phyloP scores from a whole-genome alignment of 2,329 filamentous ascomycete genomes.

The Scleromitrula shiraiana region DNA sequence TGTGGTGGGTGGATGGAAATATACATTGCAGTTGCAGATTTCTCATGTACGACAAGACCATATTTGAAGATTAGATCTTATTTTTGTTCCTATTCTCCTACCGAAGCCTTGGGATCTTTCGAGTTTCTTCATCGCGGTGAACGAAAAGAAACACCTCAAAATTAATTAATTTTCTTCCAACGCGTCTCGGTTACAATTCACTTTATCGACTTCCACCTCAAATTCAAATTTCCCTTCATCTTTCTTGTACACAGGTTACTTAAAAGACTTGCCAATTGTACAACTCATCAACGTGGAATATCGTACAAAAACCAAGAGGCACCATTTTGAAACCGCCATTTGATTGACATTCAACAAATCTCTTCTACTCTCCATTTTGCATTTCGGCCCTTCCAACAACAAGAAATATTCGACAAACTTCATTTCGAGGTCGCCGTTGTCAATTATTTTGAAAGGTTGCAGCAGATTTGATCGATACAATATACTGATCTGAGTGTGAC shows the following conservation, averaged over 20 bases:
- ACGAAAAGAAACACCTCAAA: slow-evolving; percentile 11
- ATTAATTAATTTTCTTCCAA: slow-evolving; percentile 2
- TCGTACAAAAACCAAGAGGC: slow-evolving; percentile 10
- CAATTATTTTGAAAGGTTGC: not conserved
- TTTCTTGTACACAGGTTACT: slow-evolving; percentile 6
- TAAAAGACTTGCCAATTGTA: slow-evolving; percentile 10
- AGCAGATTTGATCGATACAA: not conserved
- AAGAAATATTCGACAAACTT: too few species aligned
- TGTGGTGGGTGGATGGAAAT: not conserved
- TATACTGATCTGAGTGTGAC: slow-evolving; percentile 7
- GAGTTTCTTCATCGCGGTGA: slow-evolving; percentile 12
- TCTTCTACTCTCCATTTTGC: too few species aligned
- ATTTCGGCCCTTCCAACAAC: too few species aligned
- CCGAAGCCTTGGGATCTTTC: slow-evolving; percentile 11
- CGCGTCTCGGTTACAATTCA: slow-evolving; percentile 17
- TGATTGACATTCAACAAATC: too few species aligned
- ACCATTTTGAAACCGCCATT: slow-evolving; percentile 7
- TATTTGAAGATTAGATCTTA: slow-evolving; percentile 15
- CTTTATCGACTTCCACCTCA: slow-evolving; percentile 8
- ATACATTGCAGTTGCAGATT: slow-evolving; percentile 7
- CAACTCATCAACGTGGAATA: slow-evolving; percentile 22
- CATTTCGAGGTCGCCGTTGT: slow-evolving; percentile 1
- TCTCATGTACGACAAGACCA: not conserved
- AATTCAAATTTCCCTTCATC: not conserved
- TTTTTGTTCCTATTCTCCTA: slow-evolving; percentile 15